These are phyloP conservation scores for Populus tomentosa DNA, from an alignment of 441 rosid species.

Conservation along the genomic window DNA sequence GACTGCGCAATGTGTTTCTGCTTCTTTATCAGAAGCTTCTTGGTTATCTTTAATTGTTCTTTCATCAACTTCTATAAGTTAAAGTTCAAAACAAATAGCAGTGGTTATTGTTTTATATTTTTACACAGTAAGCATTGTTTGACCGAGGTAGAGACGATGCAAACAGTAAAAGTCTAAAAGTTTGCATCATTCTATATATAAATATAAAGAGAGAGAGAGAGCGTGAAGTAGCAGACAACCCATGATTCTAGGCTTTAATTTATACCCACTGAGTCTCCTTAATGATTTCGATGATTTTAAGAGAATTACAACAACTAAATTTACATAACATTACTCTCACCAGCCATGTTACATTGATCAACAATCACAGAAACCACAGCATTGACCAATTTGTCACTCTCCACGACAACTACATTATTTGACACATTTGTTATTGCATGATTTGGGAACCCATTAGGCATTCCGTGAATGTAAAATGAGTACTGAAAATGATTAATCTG, in stretches of 20 bases:
- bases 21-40: not conserved
- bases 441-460: conserved; percentile 15
- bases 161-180: not conserved
- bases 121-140: not conserved
- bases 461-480: conserved; percentile 32
- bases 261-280: too few relatives aligned
- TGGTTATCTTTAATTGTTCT: too few relatives aligned
- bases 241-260: not conserved
- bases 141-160: not conserved
- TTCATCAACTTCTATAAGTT: not conserved
- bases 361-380: conserved; percentile 49
- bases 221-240: not conserved
- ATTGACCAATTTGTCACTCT: conserved; percentile 46
- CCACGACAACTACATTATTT: conserved; percentile 49
- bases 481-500: conserved; percentile 53
- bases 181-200: not conserved
- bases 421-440: conserved; percentile 46
- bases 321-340: conserved; percentile 19
- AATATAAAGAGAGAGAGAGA: too few relatives aligned
- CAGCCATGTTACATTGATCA: conserved; percentile 42
- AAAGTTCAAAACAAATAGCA: not conserved
- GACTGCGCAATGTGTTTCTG: not conserved
- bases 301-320: not conserved
- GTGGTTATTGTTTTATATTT: too few relatives aligned
- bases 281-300: not conserved